Conservation (phyloP, 2,329 filamentous ascomycete genomes). For the Phyllachora maydis region DNA sequence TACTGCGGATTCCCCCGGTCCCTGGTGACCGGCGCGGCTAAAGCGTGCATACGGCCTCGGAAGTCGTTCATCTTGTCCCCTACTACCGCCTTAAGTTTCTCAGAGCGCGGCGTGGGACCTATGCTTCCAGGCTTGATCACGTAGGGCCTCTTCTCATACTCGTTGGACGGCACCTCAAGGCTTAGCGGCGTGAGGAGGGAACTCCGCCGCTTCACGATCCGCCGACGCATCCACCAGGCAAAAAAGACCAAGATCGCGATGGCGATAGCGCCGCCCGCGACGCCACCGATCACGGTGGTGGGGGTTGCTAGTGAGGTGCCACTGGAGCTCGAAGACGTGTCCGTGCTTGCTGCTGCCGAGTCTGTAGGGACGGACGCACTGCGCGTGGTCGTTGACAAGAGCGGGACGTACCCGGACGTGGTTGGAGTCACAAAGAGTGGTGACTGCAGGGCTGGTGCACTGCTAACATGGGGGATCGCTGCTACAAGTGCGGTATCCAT, state of each 20-base stretch:
- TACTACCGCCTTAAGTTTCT: constrained; percentile 18
- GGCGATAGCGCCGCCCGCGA: constrained; percentile 25
- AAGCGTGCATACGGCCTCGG: constrained; percentile 14
- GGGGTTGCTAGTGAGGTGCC: no score
- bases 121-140: constrained; percentile 22
- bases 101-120: constrained; percentile 23
- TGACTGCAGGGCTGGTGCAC: no score
- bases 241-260: constrained; percentile 23
- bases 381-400: no score
- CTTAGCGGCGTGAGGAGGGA: constrained; percentile 27
- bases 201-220: constrained; percentile 18
- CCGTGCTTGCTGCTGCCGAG: no score
- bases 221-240: constrained; percentile 28
- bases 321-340: no score
- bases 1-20: constrained; percentile 33
- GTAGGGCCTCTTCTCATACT: constrained; percentile 14
- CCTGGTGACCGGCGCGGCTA: constrained; percentile 10
- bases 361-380: no score
- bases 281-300: constrained; percentile 29
- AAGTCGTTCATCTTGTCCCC: constrained; percentile 15
- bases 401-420: no score
- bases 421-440: no score
- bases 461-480: no score
- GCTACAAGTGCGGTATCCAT: no score
- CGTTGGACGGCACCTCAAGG: constrained; percentile 8